Percentiles rank a stretch among this genome's conserved stretches.
Conservation (phyloP, 176 grass and related monocot genomes). For the Carex parvula region DNA sequence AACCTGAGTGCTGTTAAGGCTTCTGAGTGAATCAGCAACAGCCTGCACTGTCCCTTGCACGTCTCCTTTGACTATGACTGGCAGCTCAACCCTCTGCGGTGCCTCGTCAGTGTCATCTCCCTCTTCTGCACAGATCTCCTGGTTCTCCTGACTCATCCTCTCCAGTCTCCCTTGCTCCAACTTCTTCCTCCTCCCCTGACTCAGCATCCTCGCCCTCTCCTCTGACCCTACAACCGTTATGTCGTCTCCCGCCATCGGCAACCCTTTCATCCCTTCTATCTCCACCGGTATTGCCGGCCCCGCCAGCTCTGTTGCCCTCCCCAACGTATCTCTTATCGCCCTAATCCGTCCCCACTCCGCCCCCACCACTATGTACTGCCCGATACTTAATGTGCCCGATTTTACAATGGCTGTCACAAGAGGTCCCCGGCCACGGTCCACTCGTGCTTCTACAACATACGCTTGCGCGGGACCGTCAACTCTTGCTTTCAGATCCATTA, state of each 20-base stretch:
- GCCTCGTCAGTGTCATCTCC: conserved; percentile 54
- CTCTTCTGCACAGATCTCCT: conserved; percentile 25
- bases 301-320: conserved; percentile 37
- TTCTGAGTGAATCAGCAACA: conserved; percentile 81
- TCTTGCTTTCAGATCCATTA: conserved; percentile 95
- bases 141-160: conserved; percentile 32
- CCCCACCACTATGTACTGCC: conserved; percentile 85
- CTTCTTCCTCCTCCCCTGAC: conserved; percentile 79
- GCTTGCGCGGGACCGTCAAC: conserved; percentile 66
- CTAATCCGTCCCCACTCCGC: conserved; percentile 91
- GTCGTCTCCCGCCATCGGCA: conserved; percentile 97
- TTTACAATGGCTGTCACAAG: conserved; percentile 92
- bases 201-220: conserved; percentile 96
- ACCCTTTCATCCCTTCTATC: conserved; percentile 82
- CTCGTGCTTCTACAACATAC: conserved; percentile 87
- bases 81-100: conserved; percentile 77
- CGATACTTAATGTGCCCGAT: conserved; percentile 51
- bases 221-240: conserved; percentile 84
- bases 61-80: conserved; percentile 89
- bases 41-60: conserved; percentile 98
- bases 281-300: conserved; percentile 78
- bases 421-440: conserved; percentile 82
- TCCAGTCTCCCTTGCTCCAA: conserved; percentile 68
- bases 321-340: conserved; percentile 58
- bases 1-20: conserved; percentile 91